phyloP scores from a whole-genome alignment of 148 eudicot species.

The Arctostaphylos glauca region DNA sequence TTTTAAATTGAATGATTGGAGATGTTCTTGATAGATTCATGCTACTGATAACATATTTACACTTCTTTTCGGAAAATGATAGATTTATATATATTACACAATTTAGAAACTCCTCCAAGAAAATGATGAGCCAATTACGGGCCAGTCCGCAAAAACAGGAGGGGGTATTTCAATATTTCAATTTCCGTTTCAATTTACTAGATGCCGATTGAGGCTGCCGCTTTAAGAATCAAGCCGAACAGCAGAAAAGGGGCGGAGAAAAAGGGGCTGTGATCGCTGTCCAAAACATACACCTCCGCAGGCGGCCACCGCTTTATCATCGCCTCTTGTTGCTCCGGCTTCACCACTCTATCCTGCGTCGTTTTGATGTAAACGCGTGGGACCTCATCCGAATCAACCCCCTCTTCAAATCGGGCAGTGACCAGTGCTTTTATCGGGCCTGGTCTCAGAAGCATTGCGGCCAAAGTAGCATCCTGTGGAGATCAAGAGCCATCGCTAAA shows the following conservation, averaged over 20 bases:
- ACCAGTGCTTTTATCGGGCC: conserved; percentile 53
- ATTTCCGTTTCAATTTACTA: not conserved
- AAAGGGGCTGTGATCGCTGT: conserved; percentile 75
- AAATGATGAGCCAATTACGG: too few species aligned
- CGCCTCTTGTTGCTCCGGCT: conserved; percentile 60
- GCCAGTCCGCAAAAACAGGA: not conserved
- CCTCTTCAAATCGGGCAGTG: conserved; percentile 34
- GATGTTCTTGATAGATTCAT: too few species aligned
- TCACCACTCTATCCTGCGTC: conserved; percentile 47
- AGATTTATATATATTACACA: too few species aligned
- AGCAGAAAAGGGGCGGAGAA: conserved; percentile 64
- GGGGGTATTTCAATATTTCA: not conserved
- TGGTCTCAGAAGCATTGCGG: conserved; percentile 64
- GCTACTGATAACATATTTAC: too few species aligned
- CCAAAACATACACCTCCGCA: conserved; percentile 48
- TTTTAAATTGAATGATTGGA: too few species aligned
- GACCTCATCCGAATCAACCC: conserved; percentile 33
- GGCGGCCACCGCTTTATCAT: conserved; percentile 82
- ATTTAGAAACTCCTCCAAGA: too few species aligned
- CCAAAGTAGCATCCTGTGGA: conserved; percentile 55
- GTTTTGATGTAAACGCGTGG: conserved; percentile 65
- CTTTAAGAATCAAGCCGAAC: conserved; percentile 53
- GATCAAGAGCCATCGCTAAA: not conserved
- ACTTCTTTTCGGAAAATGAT: too few species aligned
- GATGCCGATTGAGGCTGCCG: conserved; percentile 32